Conservation (phyloP, 768 basidiomycete species). For the Lactarius trivialis region DNA sequence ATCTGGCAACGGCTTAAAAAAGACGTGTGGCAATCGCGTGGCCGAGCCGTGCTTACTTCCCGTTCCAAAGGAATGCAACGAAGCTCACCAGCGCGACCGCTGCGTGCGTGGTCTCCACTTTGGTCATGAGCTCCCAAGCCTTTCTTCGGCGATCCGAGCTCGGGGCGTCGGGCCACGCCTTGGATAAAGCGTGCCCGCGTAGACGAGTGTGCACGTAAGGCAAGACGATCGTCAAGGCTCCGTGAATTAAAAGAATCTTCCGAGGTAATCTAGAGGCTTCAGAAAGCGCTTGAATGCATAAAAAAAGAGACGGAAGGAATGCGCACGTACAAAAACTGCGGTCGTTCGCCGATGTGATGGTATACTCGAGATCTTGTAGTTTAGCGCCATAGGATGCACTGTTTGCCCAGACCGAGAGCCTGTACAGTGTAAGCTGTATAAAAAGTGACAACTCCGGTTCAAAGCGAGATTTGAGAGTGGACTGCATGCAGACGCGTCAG, state of each 20-base stretch:
- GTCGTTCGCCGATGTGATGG: conserved; percentile 23
- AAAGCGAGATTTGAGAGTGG: conserved; percentile 51
- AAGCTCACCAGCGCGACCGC: conserved; percentile 68
- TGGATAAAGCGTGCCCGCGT: conserved; percentile 67
- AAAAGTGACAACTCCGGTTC: conserved; percentile 71
- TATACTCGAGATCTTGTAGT: conserved; percentile 71
- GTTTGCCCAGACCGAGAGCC: conserved; percentile 73
- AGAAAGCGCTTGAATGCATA: background rate
- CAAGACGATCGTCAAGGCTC: conserved; percentile 61
- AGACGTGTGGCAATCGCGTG: background rate
- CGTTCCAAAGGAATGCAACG: conserved; percentile 77
- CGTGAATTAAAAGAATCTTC: conserved; percentile 57
- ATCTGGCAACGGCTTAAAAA: conserved; percentile 41
- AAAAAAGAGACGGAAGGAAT: conserved; percentile 12
- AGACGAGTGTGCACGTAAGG: conserved; percentile 77
- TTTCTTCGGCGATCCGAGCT: conserved; percentile 66
- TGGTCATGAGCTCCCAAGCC: conserved; percentile 63
- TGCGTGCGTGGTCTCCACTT: conserved; percentile 61
- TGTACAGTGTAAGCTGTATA: conserved; percentile 68
- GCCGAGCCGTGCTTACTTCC: conserved; percentile 49
- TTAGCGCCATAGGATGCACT: conserved; percentile 80
- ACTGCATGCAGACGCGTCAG: conserved; percentile 33
- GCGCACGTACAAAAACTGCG: conserved; percentile 18
- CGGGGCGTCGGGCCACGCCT: conserved; percentile 89
- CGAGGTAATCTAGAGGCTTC: conserved; percentile 63